Evolutionary conservation across 2,329 filamentous ascomycete species (phyloP).

Genomic region (Dactylellina leptospora): DNA sequence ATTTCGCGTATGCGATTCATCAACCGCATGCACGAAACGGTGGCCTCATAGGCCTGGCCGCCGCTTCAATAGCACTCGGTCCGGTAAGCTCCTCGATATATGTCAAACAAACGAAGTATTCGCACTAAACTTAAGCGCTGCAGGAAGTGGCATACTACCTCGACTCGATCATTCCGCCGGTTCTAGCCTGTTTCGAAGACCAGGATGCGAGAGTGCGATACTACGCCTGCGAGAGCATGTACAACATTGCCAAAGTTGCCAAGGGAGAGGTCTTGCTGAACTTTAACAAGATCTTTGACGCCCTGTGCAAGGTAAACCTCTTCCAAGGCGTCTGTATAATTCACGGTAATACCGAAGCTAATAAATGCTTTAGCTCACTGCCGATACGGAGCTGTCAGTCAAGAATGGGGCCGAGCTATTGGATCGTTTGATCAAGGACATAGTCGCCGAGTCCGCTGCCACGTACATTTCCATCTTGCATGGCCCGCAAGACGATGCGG

Average conservation of each 20-base stretch:
- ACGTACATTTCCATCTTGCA: constrained; percentile 93
- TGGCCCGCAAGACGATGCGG: constrained; percentile 58
- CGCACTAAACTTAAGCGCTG: constrained; percentile 55
- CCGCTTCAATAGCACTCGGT: constrained; percentile 93
- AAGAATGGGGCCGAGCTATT: constrained; percentile 97
- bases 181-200: constrained; percentile 95
- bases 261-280: constrained; percentile 97
- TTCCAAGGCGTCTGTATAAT: not conserved
- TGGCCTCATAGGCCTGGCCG: constrained; percentile 91
- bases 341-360: not conserved
- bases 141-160: constrained; percentile 92
- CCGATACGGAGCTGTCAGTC: constrained; percentile 93
- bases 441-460: constrained; percentile 57
- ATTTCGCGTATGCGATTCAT: constrained; percentile 96
- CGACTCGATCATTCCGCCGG: constrained; percentile 91
- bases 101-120: constrained; percentile 12
- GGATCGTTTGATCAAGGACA: constrained; percentile 76
- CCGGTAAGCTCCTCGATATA: constrained; percentile 69
- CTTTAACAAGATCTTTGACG: constrained; percentile 98
- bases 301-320: constrained; percentile 82
- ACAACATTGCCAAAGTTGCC: constrained; percentile 98
- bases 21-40: constrained; percentile 96
- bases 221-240: constrained; percentile 99
- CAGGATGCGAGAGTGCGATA: constrained; percentile 96
- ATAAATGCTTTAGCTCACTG: constrained; percentile 73